Evolutionary conservation across 1,139 yeast genomes (phyloP).

Genomic region (Yamadazyma kanchanaburiensis): DNA sequence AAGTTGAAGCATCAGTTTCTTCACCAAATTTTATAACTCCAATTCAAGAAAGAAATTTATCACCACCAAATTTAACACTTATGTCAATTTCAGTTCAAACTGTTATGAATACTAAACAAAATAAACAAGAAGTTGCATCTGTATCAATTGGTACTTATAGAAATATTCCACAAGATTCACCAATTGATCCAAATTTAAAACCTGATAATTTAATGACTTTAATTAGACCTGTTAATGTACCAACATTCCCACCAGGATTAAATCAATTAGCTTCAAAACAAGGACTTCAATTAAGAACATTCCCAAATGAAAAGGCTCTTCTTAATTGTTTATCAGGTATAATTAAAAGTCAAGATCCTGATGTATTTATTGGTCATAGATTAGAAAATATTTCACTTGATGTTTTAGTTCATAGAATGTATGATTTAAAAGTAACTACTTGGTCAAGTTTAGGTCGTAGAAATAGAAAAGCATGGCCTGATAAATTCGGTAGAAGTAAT

Average conservation of each 20-base stretch:
- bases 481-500: slow-evolving; percentile 51
- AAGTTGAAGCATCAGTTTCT: slow-evolving; percentile 62
- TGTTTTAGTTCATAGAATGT: slow-evolving; percentile 78
- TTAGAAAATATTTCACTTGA: slow-evolving; percentile 77
- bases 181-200: slow-evolving; percentile 50
- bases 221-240: slow-evolving; percentile 67
- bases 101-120: slow-evolving; percentile 62
- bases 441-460: slow-evolving; percentile 90
- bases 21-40: slow-evolving; percentile 51
- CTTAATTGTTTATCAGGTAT: slow-evolving; percentile 71
- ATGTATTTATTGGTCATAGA: slow-evolving; percentile 84
- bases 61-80: slow-evolving; percentile 63
- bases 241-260: slow-evolving; percentile 73
- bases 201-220: slow-evolving; percentile 65
- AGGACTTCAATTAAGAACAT: slow-evolving; percentile 47
- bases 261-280: slow-evolving; percentile 52
- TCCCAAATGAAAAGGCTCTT: slow-evolving; percentile 72
- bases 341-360: slow-evolving; percentile 78
- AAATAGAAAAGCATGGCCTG: slow-evolving; percentile 74
- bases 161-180: slow-evolving; percentile 69
- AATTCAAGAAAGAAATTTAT: slow-evolving; percentile 40
- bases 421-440: slow-evolving; percentile 64
- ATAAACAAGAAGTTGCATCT: slow-evolving; percentile 84
- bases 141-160: slow-evolving; percentile 71
- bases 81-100: slow-evolving; percentile 81